Evolutionary conservation across 1,284 basidiomycete species (phyloP).

Genomic region (Ceraceosorus guamensis): DNA sequence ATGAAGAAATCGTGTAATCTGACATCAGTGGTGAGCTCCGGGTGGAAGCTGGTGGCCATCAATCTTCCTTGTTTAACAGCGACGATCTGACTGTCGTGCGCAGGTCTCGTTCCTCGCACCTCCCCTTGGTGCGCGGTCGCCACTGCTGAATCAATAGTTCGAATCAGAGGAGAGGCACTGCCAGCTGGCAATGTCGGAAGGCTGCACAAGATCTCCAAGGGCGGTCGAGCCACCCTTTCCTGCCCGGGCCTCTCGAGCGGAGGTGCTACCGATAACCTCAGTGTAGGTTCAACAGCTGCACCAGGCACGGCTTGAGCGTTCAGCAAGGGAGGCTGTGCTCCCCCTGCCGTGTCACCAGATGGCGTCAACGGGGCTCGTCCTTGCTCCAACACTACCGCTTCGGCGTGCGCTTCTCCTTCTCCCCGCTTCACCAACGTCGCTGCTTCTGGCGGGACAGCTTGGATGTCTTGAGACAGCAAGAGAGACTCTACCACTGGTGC

Average conservation of each 20-base stretch:
- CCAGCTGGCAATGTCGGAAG: conserved; percentile 2
- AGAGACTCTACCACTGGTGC: conserved; percentile 62
- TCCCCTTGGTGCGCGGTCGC: conserved; percentile 11
- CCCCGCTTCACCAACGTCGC: conserved; percentile 4
- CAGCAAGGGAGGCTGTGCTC: not conserved
- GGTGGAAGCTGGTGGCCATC: conserved; percentile 86
- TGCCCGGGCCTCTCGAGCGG: conserved; percentile 36
- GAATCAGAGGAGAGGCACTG: not conserved
- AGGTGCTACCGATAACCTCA: conserved; percentile 25
- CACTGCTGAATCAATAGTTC: no score
- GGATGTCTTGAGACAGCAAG: conserved; percentile 15
- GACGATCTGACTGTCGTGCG: conserved; percentile 60
- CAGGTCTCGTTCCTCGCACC: conserved; percentile 18
- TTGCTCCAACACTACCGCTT: not conserved
- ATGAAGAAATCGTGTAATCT: conserved; percentile 86
- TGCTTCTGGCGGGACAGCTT: conserved; percentile 2
- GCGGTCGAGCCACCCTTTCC: conserved; percentile 48
- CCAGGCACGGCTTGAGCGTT: not conserved
- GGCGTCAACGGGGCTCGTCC: not conserved
- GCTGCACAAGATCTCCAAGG: conserved; percentile 58
- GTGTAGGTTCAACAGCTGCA: not conserved
- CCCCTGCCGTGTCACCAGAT: not conserved
- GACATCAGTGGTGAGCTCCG: conserved; percentile 78
- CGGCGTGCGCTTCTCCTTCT: conserved; percentile 6
- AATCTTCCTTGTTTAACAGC: conserved; percentile 77